Conservation (phyloP, 2,329 filamentous ascomycete species). For the Fusarium concolor region DNA sequence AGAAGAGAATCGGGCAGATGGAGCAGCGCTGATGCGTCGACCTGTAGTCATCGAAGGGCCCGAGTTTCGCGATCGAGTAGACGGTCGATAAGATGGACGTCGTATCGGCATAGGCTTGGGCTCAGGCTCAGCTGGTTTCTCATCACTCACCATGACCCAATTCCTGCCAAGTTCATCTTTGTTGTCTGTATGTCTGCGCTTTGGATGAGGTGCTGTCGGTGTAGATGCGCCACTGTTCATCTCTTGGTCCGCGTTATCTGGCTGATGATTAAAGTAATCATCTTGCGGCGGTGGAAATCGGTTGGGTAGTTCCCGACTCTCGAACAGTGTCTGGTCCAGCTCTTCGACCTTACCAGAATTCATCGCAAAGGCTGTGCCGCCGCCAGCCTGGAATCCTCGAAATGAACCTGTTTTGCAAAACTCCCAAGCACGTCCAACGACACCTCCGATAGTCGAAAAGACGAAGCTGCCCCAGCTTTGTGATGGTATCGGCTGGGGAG, state of each 20-base stretch:
- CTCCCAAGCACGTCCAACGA: slow-evolving; percentile 83
- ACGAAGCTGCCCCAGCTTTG: slow-evolving; percentile 69
- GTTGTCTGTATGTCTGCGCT: slow-evolving; percentile 65
- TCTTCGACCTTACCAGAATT: slow-evolving; percentile 41
- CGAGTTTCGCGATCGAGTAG: slow-evolving; percentile 50
- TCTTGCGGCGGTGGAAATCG: slow-evolving; percentile 50
- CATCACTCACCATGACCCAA: slow-evolving; percentile 76
- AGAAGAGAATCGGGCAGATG: slow-evolving; percentile 47
- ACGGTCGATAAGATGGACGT: slow-evolving; percentile 38
- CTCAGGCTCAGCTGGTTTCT: slow-evolving; percentile 36
- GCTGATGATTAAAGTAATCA: slow-evolving; percentile 26
- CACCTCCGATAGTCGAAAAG: slow-evolving; percentile 71
- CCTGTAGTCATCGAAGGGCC: slow-evolving; percentile 50
- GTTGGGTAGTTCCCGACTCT: slow-evolving; percentile 46
- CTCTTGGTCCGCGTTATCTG: slow-evolving; percentile 44
- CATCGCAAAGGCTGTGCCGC: slow-evolving; percentile 77
- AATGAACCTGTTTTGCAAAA: slow-evolving; percentile 84
- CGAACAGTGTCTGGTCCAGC: slow-evolving; percentile 28
- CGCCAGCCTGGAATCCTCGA: slow-evolving; percentile 87
- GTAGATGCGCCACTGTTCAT: slow-evolving; percentile 54
- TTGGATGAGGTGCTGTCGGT: slow-evolving; percentile 60
- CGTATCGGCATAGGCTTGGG: slow-evolving; percentile 43
- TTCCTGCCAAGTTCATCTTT: slow-evolving; percentile 71
- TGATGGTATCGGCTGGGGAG: slow-evolving; percentile 46
- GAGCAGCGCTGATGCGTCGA: slow-evolving; percentile 59